phyloP scores from a whole-genome alignment of 2,329 filamentous ascomycete genomes.

The Diaporthe ilicicola region DNA sequence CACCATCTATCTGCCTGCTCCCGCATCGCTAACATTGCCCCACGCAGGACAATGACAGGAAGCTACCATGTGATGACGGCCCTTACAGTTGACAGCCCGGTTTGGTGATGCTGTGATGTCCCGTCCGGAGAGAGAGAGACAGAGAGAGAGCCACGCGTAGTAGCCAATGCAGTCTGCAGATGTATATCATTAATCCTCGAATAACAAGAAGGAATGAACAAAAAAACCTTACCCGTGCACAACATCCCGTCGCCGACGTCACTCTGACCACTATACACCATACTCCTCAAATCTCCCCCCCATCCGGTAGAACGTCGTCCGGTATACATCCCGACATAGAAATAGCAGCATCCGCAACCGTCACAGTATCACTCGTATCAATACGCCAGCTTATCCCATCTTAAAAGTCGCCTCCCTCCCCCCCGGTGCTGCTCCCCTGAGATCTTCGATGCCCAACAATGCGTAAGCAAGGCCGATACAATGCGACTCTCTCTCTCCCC shows the following conservation, averaged over 20 bases:
- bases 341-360: neutral
- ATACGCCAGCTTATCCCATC: neutral
- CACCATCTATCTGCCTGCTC: too few species aligned
- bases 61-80: too few species aligned
- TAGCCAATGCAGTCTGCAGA: neutral
- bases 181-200: too few species aligned
- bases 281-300: neutral
- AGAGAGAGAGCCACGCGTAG: conserved; percentile 8
- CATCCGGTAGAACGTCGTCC: neutral
- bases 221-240: neutral
- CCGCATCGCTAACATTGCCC: neutral
- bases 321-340: neutral
- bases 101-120: neutral
- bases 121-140: too few species aligned
- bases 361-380: neutral
- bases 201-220: too few species aligned
- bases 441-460: neutral
- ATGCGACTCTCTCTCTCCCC: too few species aligned
- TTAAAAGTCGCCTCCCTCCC: too few species aligned
- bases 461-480: too few species aligned
- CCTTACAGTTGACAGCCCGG: neutral
- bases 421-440: neutral
- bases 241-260: neutral
- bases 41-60: neutral
- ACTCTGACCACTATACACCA: too few species aligned